phyloP scores from a whole-genome alignment of 495 filamentous ascomycete species.

The Aspergillus kassunensis region DNA sequence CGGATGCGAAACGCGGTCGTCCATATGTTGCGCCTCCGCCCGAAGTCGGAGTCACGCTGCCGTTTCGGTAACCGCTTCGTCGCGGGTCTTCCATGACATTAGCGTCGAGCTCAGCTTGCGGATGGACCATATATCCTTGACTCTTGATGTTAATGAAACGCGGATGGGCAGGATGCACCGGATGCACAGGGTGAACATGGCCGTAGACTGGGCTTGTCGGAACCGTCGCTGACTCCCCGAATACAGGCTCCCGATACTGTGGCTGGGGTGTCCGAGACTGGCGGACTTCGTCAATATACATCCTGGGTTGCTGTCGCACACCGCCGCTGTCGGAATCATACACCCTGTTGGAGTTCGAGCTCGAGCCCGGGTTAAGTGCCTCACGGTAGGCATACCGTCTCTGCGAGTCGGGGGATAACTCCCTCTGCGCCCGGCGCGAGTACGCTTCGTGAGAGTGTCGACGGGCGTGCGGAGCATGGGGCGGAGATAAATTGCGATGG shows the following conservation, averaged over 20 bases:
- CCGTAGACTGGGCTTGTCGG: conserved; percentile 23
- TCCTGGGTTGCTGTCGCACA: conserved; percentile 11
- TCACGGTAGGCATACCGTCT: conserved; percentile 17
- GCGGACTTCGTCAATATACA: conserved; percentile 24
- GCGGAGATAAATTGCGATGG: conserved; percentile 31
- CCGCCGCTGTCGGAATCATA: conserved; percentile 22
- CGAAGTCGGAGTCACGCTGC: conserved; percentile 1
- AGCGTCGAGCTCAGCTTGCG: conserved; percentile 10
- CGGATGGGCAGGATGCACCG: conserved; percentile 6
- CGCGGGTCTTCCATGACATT: conserved; percentile 12
- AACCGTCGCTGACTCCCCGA: conserved; percentile 24
- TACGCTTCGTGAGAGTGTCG: conserved; percentile 46
- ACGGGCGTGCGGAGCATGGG: conserved; percentile 25
- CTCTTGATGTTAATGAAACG: conserved; percentile 18
- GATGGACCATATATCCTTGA: conserved; percentile 12
- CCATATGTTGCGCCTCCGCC: not conserved
- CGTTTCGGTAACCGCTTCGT: conserved; percentile 2
- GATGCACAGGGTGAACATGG: conserved; percentile 9
- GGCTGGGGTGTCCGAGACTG: conserved; percentile 23
- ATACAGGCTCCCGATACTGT: conserved; percentile 32
- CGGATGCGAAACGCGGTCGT: conserved; percentile 5
- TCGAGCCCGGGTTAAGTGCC: conserved; percentile 16
- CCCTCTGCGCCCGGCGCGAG: conserved; percentile 29
- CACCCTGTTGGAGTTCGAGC: conserved; percentile 15
- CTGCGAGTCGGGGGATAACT: conserved; percentile 27